phyloP scores from a whole-genome alignment of 441 rosid genomes.

The Arabidopsis hybrid region DNA sequence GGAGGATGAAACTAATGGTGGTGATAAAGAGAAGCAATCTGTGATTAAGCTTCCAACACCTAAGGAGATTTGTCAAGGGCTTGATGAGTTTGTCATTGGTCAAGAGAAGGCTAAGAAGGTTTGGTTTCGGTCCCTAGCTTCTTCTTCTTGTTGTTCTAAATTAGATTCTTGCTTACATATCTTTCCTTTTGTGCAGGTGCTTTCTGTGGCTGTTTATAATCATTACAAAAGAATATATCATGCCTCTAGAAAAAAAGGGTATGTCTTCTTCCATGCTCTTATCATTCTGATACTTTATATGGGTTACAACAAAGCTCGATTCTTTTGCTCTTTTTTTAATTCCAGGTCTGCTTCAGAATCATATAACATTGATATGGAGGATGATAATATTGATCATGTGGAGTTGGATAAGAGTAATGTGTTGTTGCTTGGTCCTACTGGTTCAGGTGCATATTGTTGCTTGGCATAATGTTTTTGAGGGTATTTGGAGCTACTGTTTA shows the following conservation, averaged over 20 bases:
- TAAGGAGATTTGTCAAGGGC: conserved; percentile 60
- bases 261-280: conserved; percentile 43
- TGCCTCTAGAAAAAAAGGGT: conserved; percentile 55
- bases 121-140: not conserved
- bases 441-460: conserved; percentile 62
- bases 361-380: conserved; percentile 45
- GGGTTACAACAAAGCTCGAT: conserved; percentile 2
- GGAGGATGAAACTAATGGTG: conserved; percentile 12
- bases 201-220: conserved; percentile 79
- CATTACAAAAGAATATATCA: conserved; percentile 77
- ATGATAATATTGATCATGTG: conserved; percentile 53
- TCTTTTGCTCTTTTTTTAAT: conserved; percentile 13
- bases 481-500: conserved; percentile 16
- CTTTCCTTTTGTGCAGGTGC: conserved; percentile 54
- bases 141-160: not conserved
- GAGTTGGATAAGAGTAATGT: conserved; percentile 84
- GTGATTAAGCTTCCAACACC: conserved; percentile 65
- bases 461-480: not conserved
- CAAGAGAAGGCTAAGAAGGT: conserved; percentile 80
- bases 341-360: conserved; percentile 45
- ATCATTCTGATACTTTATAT: conserved; percentile 2
- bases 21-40: conserved; percentile 34
- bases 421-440: conserved; percentile 77
- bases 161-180: conserved; percentile 10
- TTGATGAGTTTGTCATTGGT: conserved; percentile 71